Evolutionary conservation across 257 asterid genomes (phyloP), one percentile per base, ranked within the genome.

Genomic region (Primulina huaijiensis): DNA sequence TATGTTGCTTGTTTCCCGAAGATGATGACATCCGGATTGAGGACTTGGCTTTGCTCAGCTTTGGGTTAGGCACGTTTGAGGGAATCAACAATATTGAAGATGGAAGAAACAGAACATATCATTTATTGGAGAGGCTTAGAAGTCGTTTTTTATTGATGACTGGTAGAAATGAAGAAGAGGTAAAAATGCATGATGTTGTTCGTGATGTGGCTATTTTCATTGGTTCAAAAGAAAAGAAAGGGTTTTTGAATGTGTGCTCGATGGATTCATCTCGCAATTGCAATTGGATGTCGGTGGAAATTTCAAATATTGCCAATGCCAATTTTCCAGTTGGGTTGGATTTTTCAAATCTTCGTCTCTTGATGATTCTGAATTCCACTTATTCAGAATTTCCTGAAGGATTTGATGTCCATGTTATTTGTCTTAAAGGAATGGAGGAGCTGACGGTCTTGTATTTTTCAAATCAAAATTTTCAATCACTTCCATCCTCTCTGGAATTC

Each of bases 121-220:
- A 6, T 33, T 33, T 33, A 4, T 40, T 20, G 17, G 52, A 21
- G 30, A 30, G 4, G 21, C 79, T 69, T 40, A 75, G 19, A 70
- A 40, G 37, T 46, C 52, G 60, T 16, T 75, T 23, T 31, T 33
- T 75, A 11, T 25, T 75, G n/a, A 75, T 70, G 0, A 27, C 30
- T 27, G 64, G 76, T 16, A 0, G 8, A 3, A 0, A 3, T 2
- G 6, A 43, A 23, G 6, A 59, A 2, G 11, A 30, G 2, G 79
- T 75, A 16, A 64, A 23, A 75, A 64, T 75, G 72, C 79, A 75
- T 57, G 79, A 76, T 34, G 34, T 70, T n/a, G 65, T 57, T 3
- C 62, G 74, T 30, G 74, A 75, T 62, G 71, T 68, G 4, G 74
- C 64, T 12, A 63, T 69, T 14, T 37, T 37, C 62, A 69, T 69